Evolutionary conservation across 2,329 filamentous ascomycete species (phyloP), one percentile per base, ranked within the genome.

Genomic region (Trichoderma cornu-damae): DNA sequence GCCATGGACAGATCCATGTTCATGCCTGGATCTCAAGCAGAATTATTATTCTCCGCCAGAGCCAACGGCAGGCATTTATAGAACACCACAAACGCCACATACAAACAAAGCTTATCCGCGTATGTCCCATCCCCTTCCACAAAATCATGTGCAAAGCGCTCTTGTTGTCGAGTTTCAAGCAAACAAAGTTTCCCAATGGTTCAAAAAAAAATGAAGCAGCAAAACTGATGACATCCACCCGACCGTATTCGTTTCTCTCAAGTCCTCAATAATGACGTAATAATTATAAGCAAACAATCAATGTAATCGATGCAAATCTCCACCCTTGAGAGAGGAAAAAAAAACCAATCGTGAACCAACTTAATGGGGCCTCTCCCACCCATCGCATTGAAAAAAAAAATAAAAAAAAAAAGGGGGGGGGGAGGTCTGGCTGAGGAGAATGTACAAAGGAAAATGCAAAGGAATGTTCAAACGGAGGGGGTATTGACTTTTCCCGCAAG

Each of bases 11-110:
- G 54, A 49, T 53, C 46, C 32, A 18, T 51, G 56, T 43, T 42
- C 26, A 43, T 55, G 55, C 28, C 54, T 37, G 40, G 26, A 48
- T 24, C 34, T 48, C 30, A 58, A 53, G 42, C 34, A 32, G 46
- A n/a, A 44, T 32, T 46, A 53, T 53, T 47, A 52, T 28, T 52
- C 32, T 53, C 47, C 34, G 35, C 34, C 47, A 37, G 46, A 50
- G 51, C 46, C 43, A 50, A 46, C 51, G 51, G 44, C 42, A 59
- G 46, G 28, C 40, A 54, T 54, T 54, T 47, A 37, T 44, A 58
- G n/a, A 54, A 60, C 44, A 49, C 50, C 56, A 18, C 37, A 52
- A 61, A 62, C 61, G 61, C 60, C 56, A 60, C 47, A 54, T 61
- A 55, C 59, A 46, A 44, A 56, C 60, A 46, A 44, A 61, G 37